A percentile compares a stretch with the other conserved stretches of the same genome.
Conservation (phyloP, 208 protist genomes). For the Strigomonas culicis region DNA sequence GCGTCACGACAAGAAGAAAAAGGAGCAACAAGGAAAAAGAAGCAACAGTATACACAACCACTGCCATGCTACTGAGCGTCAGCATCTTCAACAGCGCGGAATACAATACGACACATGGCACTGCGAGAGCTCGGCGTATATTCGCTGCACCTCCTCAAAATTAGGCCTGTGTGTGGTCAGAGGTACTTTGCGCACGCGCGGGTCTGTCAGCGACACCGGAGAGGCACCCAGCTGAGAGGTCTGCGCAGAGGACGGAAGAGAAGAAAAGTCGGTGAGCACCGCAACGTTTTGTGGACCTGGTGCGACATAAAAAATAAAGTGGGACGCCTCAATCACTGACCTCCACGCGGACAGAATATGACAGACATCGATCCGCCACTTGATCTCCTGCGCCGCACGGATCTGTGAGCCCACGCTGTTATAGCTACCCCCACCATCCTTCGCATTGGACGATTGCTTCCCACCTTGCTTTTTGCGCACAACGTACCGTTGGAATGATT, state of each 20-base stretch:
- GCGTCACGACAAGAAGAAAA: conserved; percentile 8
- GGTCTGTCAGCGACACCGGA: conserved; percentile 63
- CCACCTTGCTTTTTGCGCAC: conserved; percentile 92
- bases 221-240: conserved; percentile 22
- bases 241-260: conserved; percentile 15
- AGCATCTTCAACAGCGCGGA: background rate
- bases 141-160: conserved; percentile 81
- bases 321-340: conserved; percentile 57
- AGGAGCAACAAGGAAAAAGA: background rate
- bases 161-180: conserved; percentile 80
- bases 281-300: conserved; percentile 83
- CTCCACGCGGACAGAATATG: conserved; percentile 76
- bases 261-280: conserved; percentile 67
- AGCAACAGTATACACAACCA: background rate
- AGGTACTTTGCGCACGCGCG: conserved; percentile 68
- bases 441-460: conserved; percentile 81
- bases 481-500: conserved; percentile 88
- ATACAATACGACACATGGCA: conserved; percentile 42
- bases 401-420: conserved; percentile 84
- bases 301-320: conserved; percentile 79
- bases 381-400: conserved; percentile 80
- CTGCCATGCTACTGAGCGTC: background rate
- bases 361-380: conserved; percentile 77
- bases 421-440: conserved; percentile 68
- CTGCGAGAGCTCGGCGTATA: conserved; percentile 45